These are phyloP conservation scores for Phaffia tasmanica DNA, from an alignment of 768 basidiomycete genomes.

Conservation along the genomic window DNA sequence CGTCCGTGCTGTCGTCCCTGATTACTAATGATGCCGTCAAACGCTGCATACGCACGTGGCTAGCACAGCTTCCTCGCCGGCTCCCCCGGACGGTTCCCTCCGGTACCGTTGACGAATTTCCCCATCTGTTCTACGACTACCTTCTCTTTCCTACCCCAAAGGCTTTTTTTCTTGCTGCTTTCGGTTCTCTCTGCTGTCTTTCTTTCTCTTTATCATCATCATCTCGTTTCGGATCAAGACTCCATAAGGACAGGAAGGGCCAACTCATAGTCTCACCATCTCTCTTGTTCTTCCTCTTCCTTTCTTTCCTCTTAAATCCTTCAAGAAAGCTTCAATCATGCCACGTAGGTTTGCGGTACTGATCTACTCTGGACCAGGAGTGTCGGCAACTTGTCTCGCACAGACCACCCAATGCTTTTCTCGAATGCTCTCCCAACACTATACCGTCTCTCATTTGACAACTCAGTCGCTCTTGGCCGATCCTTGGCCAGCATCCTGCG, in stretches of 20 bases:
- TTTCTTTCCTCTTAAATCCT: too few relatives aligned
- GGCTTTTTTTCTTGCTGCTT: background rate
- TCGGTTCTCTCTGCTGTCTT: background rate
- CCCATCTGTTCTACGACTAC: background rate
- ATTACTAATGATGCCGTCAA: too few relatives aligned
- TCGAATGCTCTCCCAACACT: constrained; percentile 55
- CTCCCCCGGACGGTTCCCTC: too few relatives aligned
- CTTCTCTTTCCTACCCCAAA: background rate
- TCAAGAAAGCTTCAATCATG: too few relatives aligned
- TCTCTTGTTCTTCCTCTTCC: too few relatives aligned
- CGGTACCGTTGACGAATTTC: too few relatives aligned
- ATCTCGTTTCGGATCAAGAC: background rate
- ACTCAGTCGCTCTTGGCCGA: constrained; percentile 49
- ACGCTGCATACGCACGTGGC: too few relatives aligned
- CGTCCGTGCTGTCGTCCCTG: too few relatives aligned
- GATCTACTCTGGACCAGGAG: constrained; percentile 56
- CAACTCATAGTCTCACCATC: too few relatives aligned
- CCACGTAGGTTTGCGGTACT: constrained; percentile 42
- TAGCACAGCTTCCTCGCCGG: too few relatives aligned
- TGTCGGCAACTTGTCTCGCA: constrained; percentile 43
- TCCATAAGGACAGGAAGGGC: too few relatives aligned
- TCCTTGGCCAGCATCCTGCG: constrained; percentile 68
- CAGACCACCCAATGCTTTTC: constrained; percentile 46
- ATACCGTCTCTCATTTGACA: constrained; percentile 62
- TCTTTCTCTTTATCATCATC: background rate